Evolutionary conservation across 2,329 filamentous ascomycete species (phyloP), one percentile per base, ranked within the genome.

Genomic region (Juglanconis juglandina): DNA sequence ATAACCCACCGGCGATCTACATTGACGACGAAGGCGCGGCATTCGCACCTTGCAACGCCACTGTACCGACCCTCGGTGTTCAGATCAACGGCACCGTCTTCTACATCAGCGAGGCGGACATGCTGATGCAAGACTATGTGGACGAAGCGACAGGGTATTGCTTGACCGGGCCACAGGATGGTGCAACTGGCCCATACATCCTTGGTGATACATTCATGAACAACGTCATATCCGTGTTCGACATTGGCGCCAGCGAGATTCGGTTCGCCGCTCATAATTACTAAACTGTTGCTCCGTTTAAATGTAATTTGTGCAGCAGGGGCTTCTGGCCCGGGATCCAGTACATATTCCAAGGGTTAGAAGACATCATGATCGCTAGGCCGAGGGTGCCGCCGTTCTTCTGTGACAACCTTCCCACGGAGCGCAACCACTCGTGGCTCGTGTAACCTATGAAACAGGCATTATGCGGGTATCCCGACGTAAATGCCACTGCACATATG

Each of bases 11-110:
- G 0, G 67, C 68, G 1, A 32, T 63, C 24, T 68, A 66, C 46
- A 56, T 67, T 34, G 58, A 57, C 24, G 53, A 55, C 1, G 61
- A 64, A 3, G 67, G 63, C 13, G 63, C 66, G 5, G 67, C 63
- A 47, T 70, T 65, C 33, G 69, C 69, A 2, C 65, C 58, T 2
- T 72, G 70, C 66, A 68, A 70, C 56, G 69, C 69, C 17, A 70
- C 64, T 8, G 61, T 70, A 5, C 57, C 60, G 5, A 35, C 24
- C 2, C 24, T 62, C 4, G 53, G 53, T 3, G 41, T 62, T 33
- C 35, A 49, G 5, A 60, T 60, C 30, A 53, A 57, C 11, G 57
- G 57, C 17, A 55, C 50, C 3, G 53, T 54, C 30, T 57, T 62
- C 37, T 39, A 35, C 10, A 60, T 62, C 32, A 54, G 49, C 14